A percentile compares a stretch with the other conserved stretches of the same genome.
phyloP scores from a whole-genome alignment of 139 green algal genomes.

The Limnomonas spitsbergensis region DNA sequence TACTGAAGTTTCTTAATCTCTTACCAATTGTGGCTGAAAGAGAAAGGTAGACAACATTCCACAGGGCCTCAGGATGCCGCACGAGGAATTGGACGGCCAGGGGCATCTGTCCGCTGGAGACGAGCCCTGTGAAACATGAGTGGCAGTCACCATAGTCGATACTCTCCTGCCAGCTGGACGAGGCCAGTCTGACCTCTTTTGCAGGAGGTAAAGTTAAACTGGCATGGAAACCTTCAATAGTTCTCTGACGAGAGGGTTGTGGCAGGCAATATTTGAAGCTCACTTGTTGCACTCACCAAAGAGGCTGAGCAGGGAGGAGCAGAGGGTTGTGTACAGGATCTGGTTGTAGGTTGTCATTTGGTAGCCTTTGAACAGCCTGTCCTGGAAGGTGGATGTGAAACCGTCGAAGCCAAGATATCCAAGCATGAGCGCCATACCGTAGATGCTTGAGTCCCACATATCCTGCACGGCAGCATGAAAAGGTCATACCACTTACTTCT shows the following conservation, averaged over 20 bases:
- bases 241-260: not conserved
- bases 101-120: constrained; percentile 52
- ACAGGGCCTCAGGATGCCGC: constrained; percentile 58
- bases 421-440: constrained; percentile 82
- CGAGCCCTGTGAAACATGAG: not conserved
- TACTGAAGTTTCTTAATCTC: too few relatives aligned
- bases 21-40: constrained; percentile 56
- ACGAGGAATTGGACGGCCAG: constrained; percentile 63
- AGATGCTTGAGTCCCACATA: constrained; percentile 39
- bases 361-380: constrained; percentile 35
- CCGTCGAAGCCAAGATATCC: constrained; percentile 93
- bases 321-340: constrained; percentile 75
- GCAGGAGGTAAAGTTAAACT: not conserved
- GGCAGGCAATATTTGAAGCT: too few relatives aligned
- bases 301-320: constrained; percentile 54
- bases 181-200: too few relatives aligned
- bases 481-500: too few relatives aligned
- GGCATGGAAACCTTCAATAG: too few relatives aligned
- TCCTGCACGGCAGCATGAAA: not conserved
- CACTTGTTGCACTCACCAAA: constrained; percentile 34
- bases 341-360: constrained; percentile 93
- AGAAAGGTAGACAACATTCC: constrained; percentile 63
- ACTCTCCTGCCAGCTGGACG: too few relatives aligned
- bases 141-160: too few relatives aligned
- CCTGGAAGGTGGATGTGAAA: constrained; percentile 98